Evolutionary conservation across 805 yeast species (phyloP).

Genomic region (Monosporozyma siamensis): DNA sequence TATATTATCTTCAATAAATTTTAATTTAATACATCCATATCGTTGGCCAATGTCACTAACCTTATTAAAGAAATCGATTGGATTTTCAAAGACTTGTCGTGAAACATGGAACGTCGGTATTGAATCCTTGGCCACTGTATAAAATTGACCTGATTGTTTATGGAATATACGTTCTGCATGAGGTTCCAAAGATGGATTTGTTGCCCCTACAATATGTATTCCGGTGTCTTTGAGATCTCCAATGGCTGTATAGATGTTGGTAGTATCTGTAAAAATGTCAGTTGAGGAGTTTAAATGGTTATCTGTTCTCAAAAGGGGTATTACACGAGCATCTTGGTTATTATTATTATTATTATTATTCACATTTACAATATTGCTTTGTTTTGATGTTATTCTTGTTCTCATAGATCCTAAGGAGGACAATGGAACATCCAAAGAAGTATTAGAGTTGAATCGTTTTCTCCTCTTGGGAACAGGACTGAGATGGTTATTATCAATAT

Average conservation of each 20-base stretch:
- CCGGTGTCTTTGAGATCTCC: no score
- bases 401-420: background rate
- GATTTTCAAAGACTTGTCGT: conserved; percentile 10
- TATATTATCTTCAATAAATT: conserved; percentile 3
- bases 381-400: background rate
- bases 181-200: background rate
- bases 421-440: background rate
- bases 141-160: conserved; percentile 13
- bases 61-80: conserved; percentile 17
- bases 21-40: conserved; percentile 21
- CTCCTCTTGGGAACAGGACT: background rate
- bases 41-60: conserved; percentile 17
- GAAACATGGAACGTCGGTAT: conserved; percentile 18
- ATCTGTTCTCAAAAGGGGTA: no score
- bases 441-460: background rate
- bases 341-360: background rate
- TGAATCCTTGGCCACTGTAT: conserved; percentile 13
- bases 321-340: no score
- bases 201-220: no score
- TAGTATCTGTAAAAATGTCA: no score
- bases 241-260: no score
- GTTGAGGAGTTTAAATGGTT: no score
- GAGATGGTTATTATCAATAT: background rate
- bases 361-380: background rate
- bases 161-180: conserved; percentile 7